Percentiles rank a stretch among this genome's conserved stretches.
These are phyloP conservation scores for Aeschynomene evenia DNA, from an alignment of 306 rosid genomes.

Conservation along the genomic window DNA sequence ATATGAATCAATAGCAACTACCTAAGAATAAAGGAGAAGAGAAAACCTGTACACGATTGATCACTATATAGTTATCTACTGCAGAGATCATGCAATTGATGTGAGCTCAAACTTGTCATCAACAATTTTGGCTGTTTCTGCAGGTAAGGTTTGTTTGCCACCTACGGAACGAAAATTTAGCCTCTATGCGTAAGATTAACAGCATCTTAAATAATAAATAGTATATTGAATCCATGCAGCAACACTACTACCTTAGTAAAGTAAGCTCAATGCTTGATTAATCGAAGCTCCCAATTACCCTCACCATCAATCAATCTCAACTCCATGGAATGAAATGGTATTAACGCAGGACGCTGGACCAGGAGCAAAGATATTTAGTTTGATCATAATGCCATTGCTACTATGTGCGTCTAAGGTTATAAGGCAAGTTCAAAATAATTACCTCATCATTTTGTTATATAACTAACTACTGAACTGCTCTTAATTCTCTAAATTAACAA, in stretches of 20 bases:
- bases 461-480: constrained; percentile 3
- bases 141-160: neutral
- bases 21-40: neutral
- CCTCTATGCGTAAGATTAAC: constrained; percentile 18
- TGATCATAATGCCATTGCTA: neutral
- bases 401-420: neutral
- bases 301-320: constrained; percentile 83
- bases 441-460: neutral
- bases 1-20: constrained; percentile 32
- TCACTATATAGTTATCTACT: constrained; percentile 27
- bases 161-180: constrained; percentile 16
- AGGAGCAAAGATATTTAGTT: constrained; percentile 26
- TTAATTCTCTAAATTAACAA: neutral
- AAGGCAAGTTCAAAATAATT: neutral
- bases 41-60: constrained; percentile 24
- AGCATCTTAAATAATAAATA: constrained; percentile 15
- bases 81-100: constrained; percentile 6
- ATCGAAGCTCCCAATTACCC: constrained; percentile 88
- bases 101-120: constrained; percentile 11
- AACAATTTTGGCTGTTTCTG: constrained; percentile 15
- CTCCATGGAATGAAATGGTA: constrained; percentile 74
- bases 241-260: neutral
- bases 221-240: constrained; percentile 14
- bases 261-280: constrained; percentile 47
- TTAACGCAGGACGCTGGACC: constrained; percentile 79